Base-by-base conservation (phyloP, 768 basidiomycete genomes). In the Krasilnikovozyma curviuscula region DNA sequence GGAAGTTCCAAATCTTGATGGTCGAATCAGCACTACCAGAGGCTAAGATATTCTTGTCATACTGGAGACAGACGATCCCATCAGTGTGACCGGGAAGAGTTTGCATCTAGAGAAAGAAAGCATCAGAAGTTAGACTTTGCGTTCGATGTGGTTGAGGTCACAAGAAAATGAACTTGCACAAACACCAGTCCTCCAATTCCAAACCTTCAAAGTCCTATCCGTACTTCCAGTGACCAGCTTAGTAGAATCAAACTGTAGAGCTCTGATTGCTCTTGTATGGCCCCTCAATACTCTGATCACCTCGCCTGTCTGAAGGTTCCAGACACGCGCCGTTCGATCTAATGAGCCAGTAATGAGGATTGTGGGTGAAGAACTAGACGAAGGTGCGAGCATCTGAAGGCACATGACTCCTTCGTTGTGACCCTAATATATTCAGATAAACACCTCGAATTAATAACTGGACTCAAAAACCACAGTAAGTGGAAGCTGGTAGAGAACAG, bases 321-420 rank as follows among this genome's bases (percentile, higher is more conserved):
- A 98, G 5, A 98, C 78, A 18, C 89, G 77, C 5, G 79, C 77
- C 3, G 86, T 93, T 57, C 83, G 78, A 60, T 98, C 93, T 65
- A 93, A 97, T 2, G 88, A 93, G 24, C 93, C 93, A 2, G 93
- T 91, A 69, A 98, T 88, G 46, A 98, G 78, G 53, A 98, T 46
- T 52, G 16, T 35, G 19, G 7, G 37, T 44, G 41, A 16, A 21
- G 21, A 42, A 38, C 7, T 21, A 10, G 3, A 30, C 19, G 25
- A 18, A 27, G 28, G 33, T 21, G 30, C 12, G n/a, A 52, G 28
- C 31, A 47, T 46, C 40, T 98, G 93, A 4, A 98, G 73, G 63
- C 91, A 97, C 82, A 95, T 89, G 58, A 98, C 77, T 53, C 88
- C 84, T 58, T 97, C 84, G 7, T 83, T 80, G 66, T 98, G 93